Evolutionary conservation across 2,329 filamentous ascomycete species (phyloP).

Genomic region (Lachnellula suecica): DNA sequence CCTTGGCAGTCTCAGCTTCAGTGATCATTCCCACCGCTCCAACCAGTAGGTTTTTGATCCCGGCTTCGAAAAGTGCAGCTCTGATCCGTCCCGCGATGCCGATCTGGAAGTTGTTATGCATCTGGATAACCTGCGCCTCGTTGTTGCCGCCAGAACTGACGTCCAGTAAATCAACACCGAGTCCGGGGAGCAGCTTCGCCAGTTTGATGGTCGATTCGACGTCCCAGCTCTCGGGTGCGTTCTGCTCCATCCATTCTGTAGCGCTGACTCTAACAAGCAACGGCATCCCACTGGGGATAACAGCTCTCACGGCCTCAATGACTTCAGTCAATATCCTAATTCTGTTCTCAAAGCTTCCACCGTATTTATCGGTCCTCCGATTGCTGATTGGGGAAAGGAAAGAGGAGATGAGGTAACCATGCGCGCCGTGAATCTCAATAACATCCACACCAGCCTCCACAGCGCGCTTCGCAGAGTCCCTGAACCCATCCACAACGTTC

Average conservation of each 20-base stretch:
- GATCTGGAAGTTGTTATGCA: constrained; percentile 68
- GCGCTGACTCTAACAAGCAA: constrained; percentile 60
- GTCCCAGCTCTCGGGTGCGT: constrained; percentile 19
- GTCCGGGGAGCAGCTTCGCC: constrained; percentile 65
- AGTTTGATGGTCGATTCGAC: constrained; percentile 48
- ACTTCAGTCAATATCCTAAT: constrained; percentile 59
- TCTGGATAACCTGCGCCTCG: constrained; percentile 53
- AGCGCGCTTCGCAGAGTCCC: constrained; percentile 34
- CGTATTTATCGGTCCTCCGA: constrained; percentile 62
- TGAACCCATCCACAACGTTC: constrained; percentile 36
- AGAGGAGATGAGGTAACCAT: constrained; percentile 66
- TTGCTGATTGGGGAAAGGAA: constrained; percentile 63
- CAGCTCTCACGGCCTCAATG: constrained; percentile 48
- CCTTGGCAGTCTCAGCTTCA: constrained; percentile 64
- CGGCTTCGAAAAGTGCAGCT: constrained; percentile 54
- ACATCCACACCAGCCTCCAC: constrained; percentile 57
- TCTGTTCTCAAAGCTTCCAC: constrained; percentile 65
- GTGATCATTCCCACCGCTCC: constrained; percentile 73
- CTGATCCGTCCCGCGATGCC: constrained; percentile 71
- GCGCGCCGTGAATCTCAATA: constrained; percentile 61
- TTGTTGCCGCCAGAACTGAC: constrained; percentile 75
- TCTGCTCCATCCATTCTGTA: constrained; percentile 60
- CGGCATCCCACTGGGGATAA: constrained; percentile 53
- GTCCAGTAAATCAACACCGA: constrained; percentile 82
- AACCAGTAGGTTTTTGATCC: constrained; percentile 57